phyloP scores from a whole-genome alignment of 2,329 filamentous ascomycete species.

The Aspergillus sergii region DNA sequence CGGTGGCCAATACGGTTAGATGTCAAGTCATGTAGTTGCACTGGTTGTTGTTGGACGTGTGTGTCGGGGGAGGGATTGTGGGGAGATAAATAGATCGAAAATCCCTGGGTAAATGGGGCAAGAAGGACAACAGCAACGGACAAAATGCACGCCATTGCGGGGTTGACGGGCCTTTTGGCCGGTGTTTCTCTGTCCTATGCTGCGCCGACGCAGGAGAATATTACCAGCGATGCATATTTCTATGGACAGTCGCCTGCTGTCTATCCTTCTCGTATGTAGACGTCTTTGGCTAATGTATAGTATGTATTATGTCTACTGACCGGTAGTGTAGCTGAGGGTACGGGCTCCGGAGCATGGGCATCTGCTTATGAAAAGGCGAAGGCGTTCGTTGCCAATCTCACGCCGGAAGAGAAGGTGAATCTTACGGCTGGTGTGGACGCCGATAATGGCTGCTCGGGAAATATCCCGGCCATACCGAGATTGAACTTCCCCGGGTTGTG shows the following conservation, averaged over 20 bases:
- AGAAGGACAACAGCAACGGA: background rate
- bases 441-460: slow-evolving; percentile 34
- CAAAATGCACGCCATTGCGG: slow-evolving; percentile 9
- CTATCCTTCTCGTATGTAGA: slow-evolving; percentile 26
- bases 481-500: slow-evolving; percentile 43
- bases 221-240: slow-evolving; percentile 25
- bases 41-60: background rate
- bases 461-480: slow-evolving; percentile 34
- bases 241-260: slow-evolving; percentile 29
- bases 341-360: slow-evolving; percentile 38
- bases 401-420: slow-evolving; percentile 47
- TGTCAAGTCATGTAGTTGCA: background rate
- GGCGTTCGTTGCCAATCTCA: slow-evolving; percentile 43
- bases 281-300: accelerated
- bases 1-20: background rate
- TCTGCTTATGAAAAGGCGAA: slow-evolving; percentile 40
- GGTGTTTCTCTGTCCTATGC: slow-evolving; percentile 14
- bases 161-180: slow-evolving; percentile 11
- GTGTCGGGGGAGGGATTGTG: background rate
- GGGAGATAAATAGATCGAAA: background rate
- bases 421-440: slow-evolving; percentile 28
- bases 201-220: slow-evolving; percentile 19
- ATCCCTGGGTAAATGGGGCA: background rate
- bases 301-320: background rate
- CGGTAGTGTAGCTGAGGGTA: slow-evolving; percentile 19